Base-by-base conservation (phyloP, 1,284 basidiomycete species). In the Ganoderma multipileum region DNA sequence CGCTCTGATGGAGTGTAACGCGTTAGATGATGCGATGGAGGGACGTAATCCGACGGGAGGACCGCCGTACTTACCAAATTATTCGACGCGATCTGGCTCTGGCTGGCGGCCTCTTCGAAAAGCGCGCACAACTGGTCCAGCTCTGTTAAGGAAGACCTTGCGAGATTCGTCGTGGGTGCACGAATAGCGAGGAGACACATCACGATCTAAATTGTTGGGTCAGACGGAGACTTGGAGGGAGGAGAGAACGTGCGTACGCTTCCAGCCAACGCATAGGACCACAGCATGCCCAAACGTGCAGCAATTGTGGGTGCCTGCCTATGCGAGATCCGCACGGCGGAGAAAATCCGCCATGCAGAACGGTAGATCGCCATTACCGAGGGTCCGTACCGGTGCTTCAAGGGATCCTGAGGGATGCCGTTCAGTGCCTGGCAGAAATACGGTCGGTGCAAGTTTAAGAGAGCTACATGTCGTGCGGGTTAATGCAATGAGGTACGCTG, bases 361-460 rank as follows among this genome's bases (percentile, higher is more conserved):
- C 90, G 88, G 78, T 90, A 92, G 23, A 87, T 86, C 0, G 91
- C 88, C 77, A 91, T 84, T 0, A 92, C 88, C 0, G 91, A 93
- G 0, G 88, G 87, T 0, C 87, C 83, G 74, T 88, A 92, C 74
- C 83, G 85, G 74, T 92, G 90, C 69, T 82, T 83, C 58, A 89
- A 78, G 7, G 88, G 80, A 68, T 91, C 87, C 8, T 80, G 73
- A 0, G 89, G 87, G 64, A 81, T 81, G 55, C 91, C 89, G 59
- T 86, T 85, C 26, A 93, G 76, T 0, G 90, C 89, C 74, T 88
- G 88, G 1, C 86, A 87, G 72, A 92, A 90, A 75, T 90, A 92
- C 26, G 85, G 82, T 44, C 90, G 83, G 74, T 93, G 92, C 20
- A 93, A 80, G 72, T 89, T 89, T 39, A 93, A 79, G 26, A 92